Percentiles rank a stretch among this genome's conserved stretches.
phyloP scores from a whole-genome alignment of 73 alveolate genomes.

The Durusdinium trenchii region DNA sequence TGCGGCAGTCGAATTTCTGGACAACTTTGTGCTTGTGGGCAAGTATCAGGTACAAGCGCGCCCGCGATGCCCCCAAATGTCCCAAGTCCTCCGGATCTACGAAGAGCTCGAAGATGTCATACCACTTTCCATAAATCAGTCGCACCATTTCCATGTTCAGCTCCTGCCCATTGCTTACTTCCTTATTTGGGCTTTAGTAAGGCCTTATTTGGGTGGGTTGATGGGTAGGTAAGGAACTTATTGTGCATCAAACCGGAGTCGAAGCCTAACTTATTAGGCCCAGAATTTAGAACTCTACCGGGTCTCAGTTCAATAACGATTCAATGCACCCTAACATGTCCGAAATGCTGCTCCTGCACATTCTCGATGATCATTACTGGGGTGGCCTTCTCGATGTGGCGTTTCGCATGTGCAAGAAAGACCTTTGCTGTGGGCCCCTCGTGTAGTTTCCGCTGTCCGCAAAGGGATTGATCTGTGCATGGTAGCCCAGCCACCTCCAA shows the following conservation, averaged over 20 bases:
- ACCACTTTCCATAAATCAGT: not conserved
- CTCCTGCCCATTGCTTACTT: too few species aligned
- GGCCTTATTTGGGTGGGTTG: too few species aligned
- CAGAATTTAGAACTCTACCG: too few species aligned
- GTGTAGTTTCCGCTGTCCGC: not conserved
- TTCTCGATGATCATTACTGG: not conserved
- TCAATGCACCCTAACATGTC: too few species aligned
- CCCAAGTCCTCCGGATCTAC: not conserved
- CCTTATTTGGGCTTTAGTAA: too few species aligned
- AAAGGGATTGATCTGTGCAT: not conserved
- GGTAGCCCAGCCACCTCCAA: constrained; percentile 10
- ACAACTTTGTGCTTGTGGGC: not conserved
- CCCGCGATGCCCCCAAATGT: not conserved
- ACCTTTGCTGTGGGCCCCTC: constrained; percentile 9
- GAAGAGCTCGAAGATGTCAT: not conserved
- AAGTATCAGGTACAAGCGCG: not conserved
- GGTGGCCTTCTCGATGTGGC: constrained; percentile 18
- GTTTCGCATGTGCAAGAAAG: not conserved
- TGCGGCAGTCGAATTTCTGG: not conserved
- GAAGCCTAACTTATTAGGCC: too few species aligned
- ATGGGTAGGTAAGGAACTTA: too few species aligned
- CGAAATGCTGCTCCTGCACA: not conserved
- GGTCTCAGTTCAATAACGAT: too few species aligned
- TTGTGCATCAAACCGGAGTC: too few species aligned
- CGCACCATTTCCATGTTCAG: not conserved